phyloP scores from a whole-genome alignment of 306 rosid species.

The Cucurbita pepo region DNA sequence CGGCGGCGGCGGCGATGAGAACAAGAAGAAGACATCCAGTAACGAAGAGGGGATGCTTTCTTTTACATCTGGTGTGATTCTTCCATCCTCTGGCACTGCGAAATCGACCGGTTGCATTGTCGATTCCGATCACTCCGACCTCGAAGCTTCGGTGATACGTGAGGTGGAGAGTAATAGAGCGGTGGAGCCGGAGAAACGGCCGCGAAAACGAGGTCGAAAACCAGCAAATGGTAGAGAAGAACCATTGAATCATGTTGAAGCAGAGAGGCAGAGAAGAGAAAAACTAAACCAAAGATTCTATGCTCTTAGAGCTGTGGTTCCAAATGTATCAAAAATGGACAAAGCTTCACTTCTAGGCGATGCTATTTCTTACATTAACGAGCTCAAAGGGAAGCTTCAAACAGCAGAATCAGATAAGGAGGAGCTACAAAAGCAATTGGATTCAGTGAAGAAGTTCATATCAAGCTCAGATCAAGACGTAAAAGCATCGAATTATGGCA shows the following conservation, averaged over 20 bases:
- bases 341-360: conserved; percentile 88
- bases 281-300: conserved; percentile 88
- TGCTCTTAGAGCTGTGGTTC: conserved; percentile 88
- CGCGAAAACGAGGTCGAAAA: conserved; percentile 78
- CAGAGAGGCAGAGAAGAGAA: conserved; percentile 86
- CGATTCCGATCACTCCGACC: conserved; percentile 80
- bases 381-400: conserved; percentile 62
- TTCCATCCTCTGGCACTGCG: conserved; percentile 28
- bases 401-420: conserved; percentile 39
- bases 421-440: conserved; percentile 48
- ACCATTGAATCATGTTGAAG: conserved; percentile 88
- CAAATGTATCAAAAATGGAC: conserved; percentile 93
- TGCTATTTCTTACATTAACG: conserved; percentile 72
- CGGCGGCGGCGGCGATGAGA: conserved; percentile 18
- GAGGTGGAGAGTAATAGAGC: conserved; percentile 54
- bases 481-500: conserved; percentile 12
- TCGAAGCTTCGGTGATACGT: conserved; percentile 75
- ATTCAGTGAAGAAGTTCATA: conserved; percentile 35
- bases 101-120: conserved; percentile 31
- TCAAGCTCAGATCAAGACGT: conserved; percentile 22
- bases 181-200: conserved; percentile 77
- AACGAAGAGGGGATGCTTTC: conserved; percentile 90
- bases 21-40: conserved; percentile 49
- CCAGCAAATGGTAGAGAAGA: conserved; percentile 96
- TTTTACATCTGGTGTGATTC: conserved; percentile 65